These are phyloP conservation scores for Backusella mclennaniae DNA, from an alignment of 192 early-diverging fungal genomes.

Conservation along the genomic window DNA sequence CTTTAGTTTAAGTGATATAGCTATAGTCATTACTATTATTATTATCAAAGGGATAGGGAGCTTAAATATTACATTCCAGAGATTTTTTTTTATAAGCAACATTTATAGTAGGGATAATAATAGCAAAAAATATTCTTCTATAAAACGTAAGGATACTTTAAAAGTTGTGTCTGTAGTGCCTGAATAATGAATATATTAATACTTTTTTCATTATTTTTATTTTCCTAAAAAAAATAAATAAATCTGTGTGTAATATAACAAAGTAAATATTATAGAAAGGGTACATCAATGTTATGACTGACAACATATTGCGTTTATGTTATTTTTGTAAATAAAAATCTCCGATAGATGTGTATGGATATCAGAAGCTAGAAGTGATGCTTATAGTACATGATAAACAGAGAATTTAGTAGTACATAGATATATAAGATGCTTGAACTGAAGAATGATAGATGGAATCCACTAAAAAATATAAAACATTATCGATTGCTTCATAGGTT, in stretches of 20 bases:
- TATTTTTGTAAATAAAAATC: neutral
- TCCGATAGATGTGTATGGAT: neutral
- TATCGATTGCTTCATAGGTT: neutral
- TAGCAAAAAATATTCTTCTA: neutral
- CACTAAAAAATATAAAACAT: neutral
- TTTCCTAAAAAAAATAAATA: neutral
- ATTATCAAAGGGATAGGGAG: neutral
- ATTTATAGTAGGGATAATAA: neutral
- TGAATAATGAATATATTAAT: conserved; percentile 8
- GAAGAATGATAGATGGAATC: neutral
- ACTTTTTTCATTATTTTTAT: neutral
- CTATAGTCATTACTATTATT: neutral
- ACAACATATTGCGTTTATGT: neutral
- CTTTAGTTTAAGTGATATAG: neutral
- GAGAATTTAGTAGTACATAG: neutral
- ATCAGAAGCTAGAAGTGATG: neutral
- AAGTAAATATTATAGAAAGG: neutral
- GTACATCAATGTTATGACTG: neutral
- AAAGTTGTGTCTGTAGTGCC: neutral
- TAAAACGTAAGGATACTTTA: neutral
- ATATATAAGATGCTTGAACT: neutral
- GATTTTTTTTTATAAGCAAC: neutral
- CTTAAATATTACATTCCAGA: neutral
- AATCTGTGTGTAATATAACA: neutral
- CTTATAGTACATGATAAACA: neutral